These are phyloP conservation scores for Aspergillus luchuensis DNA, from an alignment of 2,329 filamentous ascomycete species.

Conservation along the genomic window DNA sequence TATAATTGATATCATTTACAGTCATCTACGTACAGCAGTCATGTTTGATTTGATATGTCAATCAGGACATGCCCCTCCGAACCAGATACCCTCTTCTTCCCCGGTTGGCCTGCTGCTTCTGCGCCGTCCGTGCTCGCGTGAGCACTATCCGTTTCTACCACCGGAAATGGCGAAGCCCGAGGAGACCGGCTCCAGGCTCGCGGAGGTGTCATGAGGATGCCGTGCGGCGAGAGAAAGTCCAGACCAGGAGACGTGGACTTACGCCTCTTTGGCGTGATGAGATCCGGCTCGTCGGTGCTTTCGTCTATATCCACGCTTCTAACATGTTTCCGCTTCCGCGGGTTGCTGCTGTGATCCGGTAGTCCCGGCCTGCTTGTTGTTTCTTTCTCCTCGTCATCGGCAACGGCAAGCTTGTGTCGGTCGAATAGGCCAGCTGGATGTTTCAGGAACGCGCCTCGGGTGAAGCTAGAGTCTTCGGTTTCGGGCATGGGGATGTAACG, in stretches of 20 bases:
- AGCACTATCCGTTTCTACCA: neutral
- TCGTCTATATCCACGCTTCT: neutral
- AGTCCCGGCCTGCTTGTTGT: neutral
- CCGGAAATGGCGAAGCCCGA: neutral
- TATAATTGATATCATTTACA: neutral
- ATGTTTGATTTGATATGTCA: neutral
- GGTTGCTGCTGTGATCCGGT: neutral
- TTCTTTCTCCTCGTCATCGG: conserved; percentile 29
- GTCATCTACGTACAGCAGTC: neutral
- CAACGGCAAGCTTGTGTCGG: conserved; percentile 39
- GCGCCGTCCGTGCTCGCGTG: neutral
- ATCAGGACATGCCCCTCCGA: neutral
- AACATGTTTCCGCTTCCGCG: conserved; percentile 19
- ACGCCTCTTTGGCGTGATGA: conserved; percentile 20
- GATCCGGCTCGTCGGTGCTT: conserved; percentile 12
- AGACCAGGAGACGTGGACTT: conserved; percentile 9
- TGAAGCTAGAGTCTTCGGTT: conserved; percentile 27
- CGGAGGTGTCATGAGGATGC: conserved; percentile 23
- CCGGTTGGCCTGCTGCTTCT: neutral
- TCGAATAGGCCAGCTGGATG: conserved; percentile 41
- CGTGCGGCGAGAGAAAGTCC: conserved; percentile 21
- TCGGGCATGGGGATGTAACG: conserved; percentile 48
- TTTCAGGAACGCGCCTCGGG: conserved; percentile 31
- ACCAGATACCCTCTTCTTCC: conserved; percentile 14
- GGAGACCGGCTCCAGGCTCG: conserved; percentile 4